Evolutionary conservation across 768 basidiomycete species (phyloP), one percentile per base, ranked within the genome.

Genomic region (Lactarius deliciosus): DNA sequence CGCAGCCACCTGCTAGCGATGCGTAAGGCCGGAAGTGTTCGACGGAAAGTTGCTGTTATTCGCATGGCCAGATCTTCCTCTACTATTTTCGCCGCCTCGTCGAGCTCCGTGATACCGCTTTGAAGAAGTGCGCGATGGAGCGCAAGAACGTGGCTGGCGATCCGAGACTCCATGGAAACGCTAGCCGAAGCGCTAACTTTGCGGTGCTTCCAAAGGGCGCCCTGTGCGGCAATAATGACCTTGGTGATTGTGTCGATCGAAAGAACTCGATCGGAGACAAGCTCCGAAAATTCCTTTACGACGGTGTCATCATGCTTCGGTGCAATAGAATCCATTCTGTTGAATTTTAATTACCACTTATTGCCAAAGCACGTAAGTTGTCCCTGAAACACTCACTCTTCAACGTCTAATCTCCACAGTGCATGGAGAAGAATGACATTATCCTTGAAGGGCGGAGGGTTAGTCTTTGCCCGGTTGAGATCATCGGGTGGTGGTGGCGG

Each of bases 1-100:
- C 83, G 80, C 15, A 98, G 75, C 97, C 97, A 99, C 74, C 94
- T 96, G 72, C 88, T 88, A 5, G 89, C 86, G 63, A 98, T 88
- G 22, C 96, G 86, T 40, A 98, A 78, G 7, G 92, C 89, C 5
- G 95, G 95, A 7, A 98, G 79, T 6, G 90, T 89, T 34, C 97
- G 84, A 57, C 96, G 82, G 68, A 98, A 90, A 15, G 85, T 83
- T 1, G 95, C 95, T 1, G 91, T 90, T 73, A 99, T 97, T 28
- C 84, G 82, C 75, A 90, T 88, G 5, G 91, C 91, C 15, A 94
- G 80, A 73, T 88, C 86, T 43, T 81, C 76, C 68, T 85, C 83
- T 32, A 79, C 79, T 7, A 76, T 76, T 65, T 88, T 88, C 69
- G 84, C 82, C 0, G 81, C 79, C 38, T 84, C 84, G 59, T 80